Percentiles rank a stretch among this genome's conserved stretches.
These are phyloP conservation scores for Dissophora globulifera DNA, from an alignment of 192 early-diverging fungal species.

Conservation along the genomic window DNA sequence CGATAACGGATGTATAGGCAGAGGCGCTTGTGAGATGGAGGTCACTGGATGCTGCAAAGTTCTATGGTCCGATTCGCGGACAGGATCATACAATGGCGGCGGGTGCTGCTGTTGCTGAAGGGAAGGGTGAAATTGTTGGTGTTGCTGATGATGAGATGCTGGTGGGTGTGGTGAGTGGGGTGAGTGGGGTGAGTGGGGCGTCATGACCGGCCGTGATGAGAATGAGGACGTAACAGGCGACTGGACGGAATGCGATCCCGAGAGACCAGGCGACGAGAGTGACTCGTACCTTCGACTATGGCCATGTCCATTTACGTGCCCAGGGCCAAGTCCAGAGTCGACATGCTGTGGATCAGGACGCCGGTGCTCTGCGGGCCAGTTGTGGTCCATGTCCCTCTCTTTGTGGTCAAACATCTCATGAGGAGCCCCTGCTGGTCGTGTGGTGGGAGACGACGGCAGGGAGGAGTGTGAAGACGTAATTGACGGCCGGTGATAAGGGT, in stretches of 20 bases:
- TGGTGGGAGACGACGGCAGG: background rate
- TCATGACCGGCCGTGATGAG: background rate
- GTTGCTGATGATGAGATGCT: too few relatives aligned
- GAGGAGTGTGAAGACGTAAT: background rate
- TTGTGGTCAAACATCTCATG: background rate
- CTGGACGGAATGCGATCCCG: background rate
- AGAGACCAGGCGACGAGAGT: slow-evolving; percentile 5
- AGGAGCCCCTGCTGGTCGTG: background rate
- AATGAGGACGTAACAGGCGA: background rate
- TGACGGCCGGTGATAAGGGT: background rate
- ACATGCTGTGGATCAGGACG: background rate
- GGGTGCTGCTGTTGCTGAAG: slow-evolving; percentile 50
- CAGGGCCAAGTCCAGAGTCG: background rate
- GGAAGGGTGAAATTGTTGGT: slow-evolving; percentile 33
- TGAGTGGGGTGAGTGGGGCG: slow-evolving; percentile 5
- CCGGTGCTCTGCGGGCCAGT: background rate
- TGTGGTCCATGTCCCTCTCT: background rate
- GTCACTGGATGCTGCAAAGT: background rate
- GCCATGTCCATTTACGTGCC: background rate
- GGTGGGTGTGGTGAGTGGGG: too few relatives aligned
- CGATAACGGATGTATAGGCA: too few relatives aligned
- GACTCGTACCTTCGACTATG: slow-evolving; percentile 3
- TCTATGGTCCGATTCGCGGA: slow-evolving; percentile 54
- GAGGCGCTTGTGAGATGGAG: slow-evolving; percentile 2
- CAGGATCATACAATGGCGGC: slow-evolving; percentile 43